Evolutionary conservation across 2,329 filamentous ascomycete genomes (phyloP).

Genomic region (Exophiala phaeomuriformis): DNA sequence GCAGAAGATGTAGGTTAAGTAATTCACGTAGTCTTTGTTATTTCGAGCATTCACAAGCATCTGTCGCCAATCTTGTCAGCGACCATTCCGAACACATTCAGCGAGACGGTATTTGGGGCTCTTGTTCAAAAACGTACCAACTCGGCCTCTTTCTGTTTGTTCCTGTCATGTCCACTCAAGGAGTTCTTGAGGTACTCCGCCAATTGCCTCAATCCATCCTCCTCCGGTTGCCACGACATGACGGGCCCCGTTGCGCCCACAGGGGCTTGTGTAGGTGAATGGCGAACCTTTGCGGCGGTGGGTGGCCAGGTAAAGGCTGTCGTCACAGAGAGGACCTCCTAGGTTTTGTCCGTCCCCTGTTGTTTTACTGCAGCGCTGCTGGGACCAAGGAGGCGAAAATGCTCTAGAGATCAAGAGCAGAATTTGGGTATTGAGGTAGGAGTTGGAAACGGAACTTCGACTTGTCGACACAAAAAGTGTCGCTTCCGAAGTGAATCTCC

Average conservation of each 20-base stretch:
- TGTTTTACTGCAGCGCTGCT: too few species aligned
- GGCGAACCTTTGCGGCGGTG: not conserved
- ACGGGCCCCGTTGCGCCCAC: constrained; percentile 27
- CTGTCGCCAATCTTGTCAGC: constrained; percentile 41
- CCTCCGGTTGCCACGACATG: constrained; percentile 91
- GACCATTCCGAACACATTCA: not conserved
- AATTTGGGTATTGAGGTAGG: too few species aligned
- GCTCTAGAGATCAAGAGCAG: not conserved
- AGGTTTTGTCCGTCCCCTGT: too few species aligned
- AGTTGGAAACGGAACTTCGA: too few species aligned
- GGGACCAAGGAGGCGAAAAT: not conserved
- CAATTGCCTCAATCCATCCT: constrained; percentile 81
- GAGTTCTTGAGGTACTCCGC: constrained; percentile 86
- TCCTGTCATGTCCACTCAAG: constrained; percentile 72
- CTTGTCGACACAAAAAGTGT: too few species aligned
- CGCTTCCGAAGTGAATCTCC: too few species aligned
- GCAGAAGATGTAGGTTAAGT: constrained; percentile 84
- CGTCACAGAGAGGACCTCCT: not conserved
- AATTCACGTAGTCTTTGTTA: constrained; percentile 94
- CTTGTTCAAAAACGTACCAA: constrained; percentile 51
- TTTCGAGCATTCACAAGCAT: constrained; percentile 86
- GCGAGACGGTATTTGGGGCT: not conserved
- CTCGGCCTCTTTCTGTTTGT: constrained; percentile 82
- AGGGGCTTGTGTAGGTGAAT: constrained; percentile 5
- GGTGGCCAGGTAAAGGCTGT: not conserved